Base-by-base conservation (phyloP, 768 basidiomycete species). In the Naganishia vaughanmartiniae region DNA sequence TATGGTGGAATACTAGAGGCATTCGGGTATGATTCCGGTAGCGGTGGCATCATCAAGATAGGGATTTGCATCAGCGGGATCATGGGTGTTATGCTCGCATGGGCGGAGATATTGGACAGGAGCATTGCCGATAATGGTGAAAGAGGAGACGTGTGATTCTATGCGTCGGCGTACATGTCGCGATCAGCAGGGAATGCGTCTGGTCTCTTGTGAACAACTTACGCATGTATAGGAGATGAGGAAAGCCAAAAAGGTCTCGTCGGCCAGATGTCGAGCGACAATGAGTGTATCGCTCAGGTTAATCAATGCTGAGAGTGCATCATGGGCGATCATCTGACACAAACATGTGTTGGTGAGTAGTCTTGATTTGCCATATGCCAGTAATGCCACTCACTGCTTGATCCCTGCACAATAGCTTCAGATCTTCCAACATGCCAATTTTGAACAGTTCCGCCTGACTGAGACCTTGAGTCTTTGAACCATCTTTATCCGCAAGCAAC, bases 101-200 rank as follows among this genome's bases (percentile, higher is more conserved):
- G 88, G 5, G 90, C 86, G 11, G 92, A 90, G 39, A 96, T 83
- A 82, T 98, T 98, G n/a, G 93, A 95, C 12, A 98, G 85, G 0
- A 97, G 84, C 95, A 98, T 98, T n/a, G 92, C 86, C 3, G 93
- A 92, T 24, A 98, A 87, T 83, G 97, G 94, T 39, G 93, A 92
- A 31, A 97, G 89, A 69, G 89, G 87, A 12, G 94, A 88, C 71
- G 89, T 87, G n/a, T 91, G 89, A 81, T 93, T 90, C 93, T 97
- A 75, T 11, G 5, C n/a, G 39, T 3, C 9, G 21, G 36, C 28
- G n/a, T 34, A 3, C 34, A n/a, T 4, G 57, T 42, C 12, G 24
- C 4, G 24, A 14, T 60, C 36, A 21, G 7, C 33, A 57, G 17
- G 28, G n/a, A 34, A 56, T 42, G 30, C 10, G 55, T 21, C 34